Conservation (phyloP, 108 stramenopile species). For the Fragilariopsis cylindrus region DNA sequence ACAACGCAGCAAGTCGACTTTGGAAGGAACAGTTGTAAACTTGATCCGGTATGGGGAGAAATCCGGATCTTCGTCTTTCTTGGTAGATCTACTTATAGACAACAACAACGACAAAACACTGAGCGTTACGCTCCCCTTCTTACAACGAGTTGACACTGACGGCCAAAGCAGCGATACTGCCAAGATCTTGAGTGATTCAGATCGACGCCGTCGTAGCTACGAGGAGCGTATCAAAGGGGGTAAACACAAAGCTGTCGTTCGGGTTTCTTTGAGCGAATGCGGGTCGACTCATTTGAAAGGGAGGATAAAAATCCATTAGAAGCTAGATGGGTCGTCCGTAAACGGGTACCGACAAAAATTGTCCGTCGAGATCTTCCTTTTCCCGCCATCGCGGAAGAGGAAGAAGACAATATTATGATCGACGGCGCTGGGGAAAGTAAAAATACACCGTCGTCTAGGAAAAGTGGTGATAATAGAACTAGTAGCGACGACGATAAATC, state of each 20-base stretch:
- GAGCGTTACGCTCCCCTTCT: slow-evolving; percentile 35
- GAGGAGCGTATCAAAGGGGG: slow-evolving; percentile 61
- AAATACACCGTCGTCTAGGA: slow-evolving; percentile 8
- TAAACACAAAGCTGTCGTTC: slow-evolving; percentile 48
- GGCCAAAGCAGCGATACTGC: slow-evolving; percentile 17
- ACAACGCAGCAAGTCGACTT: slow-evolving; percentile 24
- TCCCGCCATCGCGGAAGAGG: neutral
- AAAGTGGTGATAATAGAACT: slow-evolving; percentile 14
- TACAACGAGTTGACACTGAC: slow-evolving; percentile 39
- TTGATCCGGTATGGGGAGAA: slow-evolving; percentile 37
- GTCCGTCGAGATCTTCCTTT: slow-evolving; percentile 13
- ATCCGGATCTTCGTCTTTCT: slow-evolving; percentile 8
- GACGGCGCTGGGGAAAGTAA: neutral
- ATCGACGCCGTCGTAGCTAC: slow-evolving; percentile 34
- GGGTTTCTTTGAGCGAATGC: slow-evolving; percentile 31
- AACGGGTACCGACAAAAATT: slow-evolving; percentile 49
- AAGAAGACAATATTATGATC: neutral
- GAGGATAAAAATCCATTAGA: neutral
- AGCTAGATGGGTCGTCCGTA: slow-evolving; percentile 65
- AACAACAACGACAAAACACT: slow-evolving; percentile 25
- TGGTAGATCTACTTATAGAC: slow-evolving; percentile 55
- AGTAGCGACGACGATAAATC: neutral
- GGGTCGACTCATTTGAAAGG: slow-evolving; percentile 6
- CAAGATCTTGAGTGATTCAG: slow-evolving; percentile 14
- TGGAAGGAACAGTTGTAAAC: slow-evolving; percentile 67